Evolutionary conservation across 495 filamentous ascomycete genomes (phyloP), one percentile per base, ranked within the genome.

Genomic region (Penicillium ochrochloron): DNA sequence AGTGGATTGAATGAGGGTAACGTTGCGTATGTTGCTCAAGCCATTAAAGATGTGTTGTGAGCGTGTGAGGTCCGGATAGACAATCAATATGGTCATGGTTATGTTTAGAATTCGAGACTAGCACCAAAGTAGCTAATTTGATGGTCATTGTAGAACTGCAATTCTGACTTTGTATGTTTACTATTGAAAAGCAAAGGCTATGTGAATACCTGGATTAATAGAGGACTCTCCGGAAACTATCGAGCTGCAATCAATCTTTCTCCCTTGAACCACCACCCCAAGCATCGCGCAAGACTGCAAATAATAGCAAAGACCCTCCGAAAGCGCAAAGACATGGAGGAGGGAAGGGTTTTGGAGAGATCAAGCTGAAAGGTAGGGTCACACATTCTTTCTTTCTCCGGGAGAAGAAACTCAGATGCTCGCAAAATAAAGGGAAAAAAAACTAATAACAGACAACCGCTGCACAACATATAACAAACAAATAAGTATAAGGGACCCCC

Each of bases 1-100:
- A 57, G 60, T 35, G 69, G 69, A 91, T 58, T 76, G 48, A 73
- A 72, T 60, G 66, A 69, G 21, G 33, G 19, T 4, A 75, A 73
- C 62, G 62, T 76, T 1, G 51, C 37, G 5, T 76, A 78, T 59
- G 70, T 76, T 52, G 73, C 70, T 17, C 25, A 29, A 35, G 69
- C 69, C 14, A 66, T 71, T 31, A 50, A 37, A 31, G 59, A 62
- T 21, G 55, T 62, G 12, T 37, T 62, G 15, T 11, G 53, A 53
- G 31, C 25, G 21, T 11, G 19, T 10, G 11, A 14, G 5, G 31
- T 7, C 5, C 7, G 31, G 15, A 41, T 17, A 14, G 37, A 37
- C 12, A 37, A 11, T 17, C 37, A 41, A 17, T 3, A 41, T 41
- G 25, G 4, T 4, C 25, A 27, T 41, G 25, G 4, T 4, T 4